Evolutionary conservation across 768 basidiomycete genomes (phyloP).

Genomic region (Cystobasidium onofrii): DNA sequence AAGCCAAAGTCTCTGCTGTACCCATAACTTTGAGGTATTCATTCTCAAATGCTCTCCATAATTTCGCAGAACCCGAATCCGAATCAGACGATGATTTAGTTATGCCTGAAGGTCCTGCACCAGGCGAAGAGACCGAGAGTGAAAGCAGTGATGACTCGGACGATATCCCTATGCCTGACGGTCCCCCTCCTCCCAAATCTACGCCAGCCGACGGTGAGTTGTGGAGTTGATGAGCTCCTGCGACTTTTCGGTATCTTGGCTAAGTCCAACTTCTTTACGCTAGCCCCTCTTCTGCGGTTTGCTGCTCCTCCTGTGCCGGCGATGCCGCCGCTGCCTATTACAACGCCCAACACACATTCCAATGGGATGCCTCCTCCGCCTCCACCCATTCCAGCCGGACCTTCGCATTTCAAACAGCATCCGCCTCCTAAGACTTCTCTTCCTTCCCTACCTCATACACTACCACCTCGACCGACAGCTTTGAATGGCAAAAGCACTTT

Average conservation of each 20-base stretch:
- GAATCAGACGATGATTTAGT: constrained; percentile 59
- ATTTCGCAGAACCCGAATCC: background rate
- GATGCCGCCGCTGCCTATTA: constrained; percentile 37
- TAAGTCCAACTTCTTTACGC: constrained; percentile 18
- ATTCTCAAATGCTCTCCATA: background rate
- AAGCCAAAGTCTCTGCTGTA: background rate
- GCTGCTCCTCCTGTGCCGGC: constrained; percentile 40
- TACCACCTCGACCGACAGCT: constrained; percentile 38
- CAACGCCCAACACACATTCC: background rate
- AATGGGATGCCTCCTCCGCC: constrained; percentile 41
- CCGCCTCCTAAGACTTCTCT: constrained; percentile 42
- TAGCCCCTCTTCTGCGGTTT: constrained; percentile 10
- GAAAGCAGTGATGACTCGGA: constrained; percentile 41
- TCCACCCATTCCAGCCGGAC: constrained; percentile 32
- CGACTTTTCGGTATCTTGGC: constrained; percentile 14
- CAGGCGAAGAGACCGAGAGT: constrained; percentile 40
- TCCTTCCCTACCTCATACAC: constrained; percentile 40
- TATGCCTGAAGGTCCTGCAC: constrained; percentile 76
- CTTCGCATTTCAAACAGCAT: constrained; percentile 27
- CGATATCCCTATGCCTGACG: constrained; percentile 46
- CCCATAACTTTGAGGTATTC: background rate
- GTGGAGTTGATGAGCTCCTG: background rate
- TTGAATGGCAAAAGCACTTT: background rate
- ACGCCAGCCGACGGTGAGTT: constrained; percentile 19
- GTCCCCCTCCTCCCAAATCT: constrained; percentile 45